Percentiles rank a stretch among this genome's conserved stretches.
phyloP scores from a whole-genome alignment of 2,329 filamentous ascomycete genomes.

The Penicillium sp. region DNA sequence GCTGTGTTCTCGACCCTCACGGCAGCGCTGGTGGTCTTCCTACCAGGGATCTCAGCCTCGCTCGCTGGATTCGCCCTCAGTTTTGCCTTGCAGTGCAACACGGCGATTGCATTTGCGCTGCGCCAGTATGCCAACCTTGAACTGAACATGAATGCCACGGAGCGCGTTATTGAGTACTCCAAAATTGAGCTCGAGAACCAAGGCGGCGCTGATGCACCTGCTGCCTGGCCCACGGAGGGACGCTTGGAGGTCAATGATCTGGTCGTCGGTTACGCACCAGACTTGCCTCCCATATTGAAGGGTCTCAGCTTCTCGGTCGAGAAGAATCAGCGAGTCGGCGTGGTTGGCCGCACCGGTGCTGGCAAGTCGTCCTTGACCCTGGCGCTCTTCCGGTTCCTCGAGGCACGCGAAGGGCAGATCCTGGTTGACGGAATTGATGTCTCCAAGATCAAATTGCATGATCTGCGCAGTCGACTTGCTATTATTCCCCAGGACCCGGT shows the following conservation, averaged over 20 bases:
- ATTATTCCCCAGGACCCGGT: constrained; percentile 84
- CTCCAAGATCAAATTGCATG: constrained; percentile 46
- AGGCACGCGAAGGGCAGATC: constrained; percentile 27
- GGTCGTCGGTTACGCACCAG: constrained; percentile 67
- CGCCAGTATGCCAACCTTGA: constrained; percentile 69
- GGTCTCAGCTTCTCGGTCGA: constrained; percentile 26
- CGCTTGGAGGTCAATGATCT: constrained; percentile 70
- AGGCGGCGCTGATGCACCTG: constrained; percentile 25
- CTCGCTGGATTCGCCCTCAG: constrained; percentile 73
- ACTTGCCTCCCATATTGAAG: constrained; percentile 52
- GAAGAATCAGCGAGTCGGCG: constrained; percentile 30
- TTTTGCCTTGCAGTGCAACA: constrained; percentile 69
- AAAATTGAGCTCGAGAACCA: constrained; percentile 35
- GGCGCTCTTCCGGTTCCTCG: constrained; percentile 32
- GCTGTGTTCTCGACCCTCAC: constrained; percentile 68
- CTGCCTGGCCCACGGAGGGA: constrained; percentile 52
- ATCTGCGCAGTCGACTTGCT: constrained; percentile 68
- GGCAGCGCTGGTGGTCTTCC: constrained; percentile 61
- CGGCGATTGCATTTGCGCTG: constrained; percentile 64
- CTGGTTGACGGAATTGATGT: constrained; percentile 48
- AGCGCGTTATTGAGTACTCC: constrained; percentile 55
- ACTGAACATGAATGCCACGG: constrained; percentile 44
- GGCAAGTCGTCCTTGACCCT: constrained; percentile 36
- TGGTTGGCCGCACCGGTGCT: constrained; percentile 36
- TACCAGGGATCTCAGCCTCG: constrained; percentile 63